Conservation (phyloP, 441 rosid genomes). For the Hura crepitans region DNA sequence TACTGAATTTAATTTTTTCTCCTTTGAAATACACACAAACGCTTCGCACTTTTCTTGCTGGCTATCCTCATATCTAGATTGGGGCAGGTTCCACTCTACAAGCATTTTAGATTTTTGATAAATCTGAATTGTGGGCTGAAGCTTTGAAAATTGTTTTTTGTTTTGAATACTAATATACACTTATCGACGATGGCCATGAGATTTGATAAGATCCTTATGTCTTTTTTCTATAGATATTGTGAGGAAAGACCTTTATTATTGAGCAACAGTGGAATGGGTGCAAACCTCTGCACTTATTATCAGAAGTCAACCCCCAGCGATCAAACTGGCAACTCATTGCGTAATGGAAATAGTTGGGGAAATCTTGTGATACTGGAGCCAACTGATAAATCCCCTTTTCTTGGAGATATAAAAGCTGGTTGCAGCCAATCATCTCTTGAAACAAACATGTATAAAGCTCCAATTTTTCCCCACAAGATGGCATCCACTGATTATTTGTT, state of each 20-base stretch:
- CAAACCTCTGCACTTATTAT: conserved; percentile 88
- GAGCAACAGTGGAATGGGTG: conserved; percentile 97
- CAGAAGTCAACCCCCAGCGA: conserved; percentile 77
- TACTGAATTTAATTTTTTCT: neutral
- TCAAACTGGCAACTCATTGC: conserved; percentile 59
- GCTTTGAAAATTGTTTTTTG: neutral
- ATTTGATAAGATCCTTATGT: conserved; percentile 4
- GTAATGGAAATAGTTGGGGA: conserved; percentile 62
- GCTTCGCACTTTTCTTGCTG: too few relatives aligned
- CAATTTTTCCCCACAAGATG: conserved; percentile 81
- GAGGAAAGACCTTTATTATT: conserved; percentile 96
- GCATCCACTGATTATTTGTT: conserved; percentile 80
- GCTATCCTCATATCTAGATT: neutral
- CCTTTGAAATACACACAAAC: neutral
- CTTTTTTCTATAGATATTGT: conserved; percentile 57
- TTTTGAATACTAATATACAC: neutral
- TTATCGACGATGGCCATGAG: neutral
- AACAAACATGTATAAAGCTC: conserved; percentile 97
- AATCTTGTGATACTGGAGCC: conserved; percentile 71
- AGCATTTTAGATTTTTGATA: neutral
- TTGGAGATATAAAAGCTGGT: conserved; percentile 87
- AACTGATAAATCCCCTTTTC: conserved; percentile 92
- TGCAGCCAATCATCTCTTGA: conserved; percentile 78
- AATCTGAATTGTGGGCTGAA: neutral
- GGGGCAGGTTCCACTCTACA: neutral